Conservation (phyloP, 1,284 basidiomycete genomes). For the Ustilago tritici region DNA sequence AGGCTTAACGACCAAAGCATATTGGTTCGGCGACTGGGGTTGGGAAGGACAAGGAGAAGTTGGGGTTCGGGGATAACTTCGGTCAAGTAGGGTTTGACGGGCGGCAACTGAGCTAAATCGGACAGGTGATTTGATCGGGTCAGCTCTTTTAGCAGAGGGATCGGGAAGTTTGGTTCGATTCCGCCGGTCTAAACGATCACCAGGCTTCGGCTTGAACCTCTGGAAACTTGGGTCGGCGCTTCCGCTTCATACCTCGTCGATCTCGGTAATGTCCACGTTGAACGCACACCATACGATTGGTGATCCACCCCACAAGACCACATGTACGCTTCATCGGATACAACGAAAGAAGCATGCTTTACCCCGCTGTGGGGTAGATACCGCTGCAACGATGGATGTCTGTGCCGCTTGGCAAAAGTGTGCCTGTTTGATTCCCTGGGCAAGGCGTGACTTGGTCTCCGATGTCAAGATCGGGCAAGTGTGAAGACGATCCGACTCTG, state of each 20-base stretch:
- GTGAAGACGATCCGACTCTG: neutral
- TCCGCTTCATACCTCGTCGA: neutral
- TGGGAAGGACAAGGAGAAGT: neutral
- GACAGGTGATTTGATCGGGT: neutral
- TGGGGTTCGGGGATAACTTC: slow-evolving; percentile 6
- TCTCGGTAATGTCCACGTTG: neutral
- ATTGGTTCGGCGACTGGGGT: neutral
- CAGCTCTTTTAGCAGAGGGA: neutral
- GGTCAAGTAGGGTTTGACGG: slow-evolving; percentile 32
- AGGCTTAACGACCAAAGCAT: neutral
- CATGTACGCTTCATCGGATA: slow-evolving; percentile 12
- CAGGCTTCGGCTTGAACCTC: slow-evolving; percentile 6
- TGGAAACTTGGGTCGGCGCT: neutral
- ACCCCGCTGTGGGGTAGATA: slow-evolving; percentile 23
- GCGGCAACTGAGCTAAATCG: neutral
- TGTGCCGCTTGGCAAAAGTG: too few species aligned
- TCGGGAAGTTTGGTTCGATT: slow-evolving; percentile 8
- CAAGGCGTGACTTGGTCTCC: neutral
- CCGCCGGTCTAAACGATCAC: slow-evolving; percentile 20
- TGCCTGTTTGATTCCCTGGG: too few species aligned
- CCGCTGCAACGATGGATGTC: neutral
- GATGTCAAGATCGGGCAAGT: slow-evolving; percentile 3
- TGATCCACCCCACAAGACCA: slow-evolving; percentile 12
- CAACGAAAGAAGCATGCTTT: neutral
- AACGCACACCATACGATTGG: neutral